These are phyloP conservation scores for Colletotrichum sp. DNA, from an alignment of 2,329 filamentous ascomycete genomes.

Conservation along the genomic window DNA sequence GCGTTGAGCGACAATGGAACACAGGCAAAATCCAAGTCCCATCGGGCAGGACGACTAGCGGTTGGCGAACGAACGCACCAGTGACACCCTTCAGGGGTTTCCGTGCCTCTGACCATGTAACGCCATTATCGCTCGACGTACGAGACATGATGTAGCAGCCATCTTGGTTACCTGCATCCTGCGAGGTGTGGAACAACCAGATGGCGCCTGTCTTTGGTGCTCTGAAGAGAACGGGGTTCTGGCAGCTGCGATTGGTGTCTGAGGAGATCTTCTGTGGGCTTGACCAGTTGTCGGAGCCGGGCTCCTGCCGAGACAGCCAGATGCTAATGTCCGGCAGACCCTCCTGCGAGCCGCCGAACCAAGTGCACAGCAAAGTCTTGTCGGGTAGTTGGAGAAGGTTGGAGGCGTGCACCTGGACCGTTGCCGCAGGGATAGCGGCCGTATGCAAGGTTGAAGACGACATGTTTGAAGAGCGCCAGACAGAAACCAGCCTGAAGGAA, in stretches of 20 bases:
- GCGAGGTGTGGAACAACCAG: slow-evolving; percentile 50
- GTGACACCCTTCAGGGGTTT: slow-evolving; percentile 35
- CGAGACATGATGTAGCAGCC: slow-evolving; percentile 41
- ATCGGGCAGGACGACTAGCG: slow-evolving; percentile 37
- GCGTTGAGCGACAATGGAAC: slow-evolving; percentile 45
- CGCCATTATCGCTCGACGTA: slow-evolving; percentile 37
- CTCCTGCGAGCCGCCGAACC: slow-evolving; percentile 52
- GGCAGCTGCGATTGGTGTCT: slow-evolving; percentile 44
- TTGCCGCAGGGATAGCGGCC: slow-evolving; percentile 39
- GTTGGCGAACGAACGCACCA: slow-evolving; percentile 47
- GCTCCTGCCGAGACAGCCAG: slow-evolving; percentile 40
- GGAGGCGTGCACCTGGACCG: slow-evolving; percentile 48
- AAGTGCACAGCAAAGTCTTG: slow-evolving; percentile 45
- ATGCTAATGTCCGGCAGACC: slow-evolving; percentile 49
- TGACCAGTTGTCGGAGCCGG: slow-evolving; percentile 34
- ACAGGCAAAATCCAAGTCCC: slow-evolving; percentile 46
- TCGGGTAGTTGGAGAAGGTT: slow-evolving; percentile 45
- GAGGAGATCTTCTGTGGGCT: slow-evolving; percentile 38
- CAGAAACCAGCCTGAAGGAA: rapidly evolving
- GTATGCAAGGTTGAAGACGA: not conserved
- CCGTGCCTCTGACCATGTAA: slow-evolving; percentile 38
- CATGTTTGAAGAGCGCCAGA: not conserved
- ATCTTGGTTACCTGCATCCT: slow-evolving; percentile 49
- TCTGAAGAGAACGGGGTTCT: slow-evolving; percentile 48
- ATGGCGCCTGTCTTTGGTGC: slow-evolving; percentile 36